Base-by-base conservation (phyloP, 306 rosid species). In the Dalbergia oliveri region DNA sequence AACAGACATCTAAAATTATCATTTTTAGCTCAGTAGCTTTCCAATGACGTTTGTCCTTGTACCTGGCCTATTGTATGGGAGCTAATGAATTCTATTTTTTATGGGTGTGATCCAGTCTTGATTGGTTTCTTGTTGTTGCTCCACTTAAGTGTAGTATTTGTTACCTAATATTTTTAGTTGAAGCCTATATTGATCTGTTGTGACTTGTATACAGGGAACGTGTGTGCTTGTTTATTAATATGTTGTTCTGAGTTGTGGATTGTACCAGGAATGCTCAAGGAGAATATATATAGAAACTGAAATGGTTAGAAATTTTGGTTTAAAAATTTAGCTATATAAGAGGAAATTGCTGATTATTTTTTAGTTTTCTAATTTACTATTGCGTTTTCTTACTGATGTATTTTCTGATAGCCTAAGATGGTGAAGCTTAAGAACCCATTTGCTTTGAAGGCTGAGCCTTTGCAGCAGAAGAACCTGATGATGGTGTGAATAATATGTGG, bases 181-280 rank as follows among this genome's bases (percentile, higher is more conserved):
- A 16, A n/a, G 34, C 65, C 26, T 60, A 60, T 23, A 35, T 60
- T 13, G 66, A 60, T 18, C 44, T 33, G 19, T 31, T 31, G 19
- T 12, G 35, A 34, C 14, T 62, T 62, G 35, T 58, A 62, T 62
- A 15, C 44, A 62, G 68, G 39, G 68, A 34, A 62, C n/a, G 10
- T 31, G 68, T 33, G 56, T 71, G 11, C 16, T 47, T 50, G 58
- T 69, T 14, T 69, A 49, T 69, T 53, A 18, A 11, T 54, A 0
- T 53, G n/a, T 57, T 33, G n/a, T 53, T 49, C 7, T 31, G 59
- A 49, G 57, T 68, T 68, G 58, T 45, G 7, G 73, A 68, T 23
- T 68, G 73, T 9, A 41, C 10, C 71, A 39, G 33, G 71, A 34
- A 66, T 41, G 71, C 34, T 66, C 16, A 41, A n/a, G 4, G 16